Base-by-base conservation (phyloP, 73 alveolate species). In the Effrenium voratum region DNA sequence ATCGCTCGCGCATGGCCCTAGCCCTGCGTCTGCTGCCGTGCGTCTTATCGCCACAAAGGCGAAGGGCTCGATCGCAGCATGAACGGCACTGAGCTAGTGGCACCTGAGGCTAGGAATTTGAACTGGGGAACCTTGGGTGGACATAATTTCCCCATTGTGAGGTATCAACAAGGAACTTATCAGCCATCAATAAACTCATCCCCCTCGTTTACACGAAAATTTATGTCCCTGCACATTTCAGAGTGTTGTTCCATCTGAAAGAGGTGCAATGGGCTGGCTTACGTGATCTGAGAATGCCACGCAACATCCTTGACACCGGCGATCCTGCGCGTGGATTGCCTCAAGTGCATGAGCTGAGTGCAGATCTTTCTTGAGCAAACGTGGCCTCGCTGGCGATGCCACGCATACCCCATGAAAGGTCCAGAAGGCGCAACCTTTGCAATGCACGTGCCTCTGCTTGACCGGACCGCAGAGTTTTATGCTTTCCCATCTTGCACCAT, bases 391-490 rank as follows among this genome's bases (percentile, higher is more conserved):
- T 50, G 15, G 79, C 79, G 16, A 46, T 46, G 5, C 88, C 97
- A 44, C 80, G 97, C 19, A 70, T 45, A 28, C 97, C 97, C 97
- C 97, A 90, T 34, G 77, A 75, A 47, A 79, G 83, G 76, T 90
- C 97, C 75, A 90, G 28, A 75, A 68, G 75, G 43, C 52, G 97
- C 40, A 90, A 57, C 97, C 87, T 90, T 38, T 16, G 91, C 47
- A 43, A n/a, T n/a, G n/a, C n/a, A n/a, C n/a, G n/a, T n/a, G n/a
- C n/a, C n/a, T n/a, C n/a, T n/a, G n/a, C n/a, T n/a, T n/a, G n/a
- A n/a, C n/a, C n/a, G n/a, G n/a, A n/a, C n/a, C n/a, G n/a, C n/a
- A n/a, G n/a, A n/a, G n/a, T n/a, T n/a, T n/a, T n/a, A n/a, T n/a
- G n/a, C n/a, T n/a, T n/a, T n/a, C n/a, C n/a, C n/a, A n/a, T n/a